Conservation (phyloP, 345 rosid genomes). For the Cardiospermum halicacabum region DNA sequence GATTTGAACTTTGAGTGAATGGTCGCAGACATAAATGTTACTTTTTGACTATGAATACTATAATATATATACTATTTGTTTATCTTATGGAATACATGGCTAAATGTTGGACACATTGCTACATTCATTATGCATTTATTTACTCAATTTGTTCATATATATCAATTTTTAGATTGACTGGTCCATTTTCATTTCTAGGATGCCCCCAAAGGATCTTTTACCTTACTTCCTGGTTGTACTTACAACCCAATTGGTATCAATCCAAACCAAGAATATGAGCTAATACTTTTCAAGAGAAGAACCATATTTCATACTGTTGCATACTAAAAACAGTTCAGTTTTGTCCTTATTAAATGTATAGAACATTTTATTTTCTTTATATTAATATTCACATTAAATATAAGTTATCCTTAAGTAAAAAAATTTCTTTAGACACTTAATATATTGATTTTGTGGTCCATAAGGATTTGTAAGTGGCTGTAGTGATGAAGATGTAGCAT, state of each 20-base stretch:
- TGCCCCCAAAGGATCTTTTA: conserved; percentile 90
- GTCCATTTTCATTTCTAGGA: conserved; percentile 50
- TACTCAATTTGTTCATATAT: too few relatives aligned
- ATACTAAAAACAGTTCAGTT: conserved; percentile 72
- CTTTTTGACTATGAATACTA: conserved; percentile 6
- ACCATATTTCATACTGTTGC: conserved; percentile 93
- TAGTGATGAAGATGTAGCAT: conserved; percentile 83
- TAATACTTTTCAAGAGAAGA: conserved; percentile 85
- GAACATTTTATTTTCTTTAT: not conserved
- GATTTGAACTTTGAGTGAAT: conserved; percentile 98
- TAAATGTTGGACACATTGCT: not conserved
- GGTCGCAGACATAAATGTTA: conserved; percentile 86
- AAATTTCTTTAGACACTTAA: not conserved
- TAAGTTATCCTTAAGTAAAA: not conserved
- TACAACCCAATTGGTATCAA: conserved; percentile 99
- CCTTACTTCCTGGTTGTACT: conserved; percentile 97
- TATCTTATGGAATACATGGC: not conserved
- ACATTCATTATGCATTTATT: not conserved
- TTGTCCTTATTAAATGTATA: not conserved
- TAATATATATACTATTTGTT: not conserved
- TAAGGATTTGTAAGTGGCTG: conserved; percentile 99
- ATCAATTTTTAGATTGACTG: not conserved
- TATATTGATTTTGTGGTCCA: conserved; percentile 11
- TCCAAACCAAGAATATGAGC: conserved; percentile 94
- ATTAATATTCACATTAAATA: not conserved